Base-by-base conservation (phyloP, 805 yeast species). In the Candida ponderosae region DNA sequence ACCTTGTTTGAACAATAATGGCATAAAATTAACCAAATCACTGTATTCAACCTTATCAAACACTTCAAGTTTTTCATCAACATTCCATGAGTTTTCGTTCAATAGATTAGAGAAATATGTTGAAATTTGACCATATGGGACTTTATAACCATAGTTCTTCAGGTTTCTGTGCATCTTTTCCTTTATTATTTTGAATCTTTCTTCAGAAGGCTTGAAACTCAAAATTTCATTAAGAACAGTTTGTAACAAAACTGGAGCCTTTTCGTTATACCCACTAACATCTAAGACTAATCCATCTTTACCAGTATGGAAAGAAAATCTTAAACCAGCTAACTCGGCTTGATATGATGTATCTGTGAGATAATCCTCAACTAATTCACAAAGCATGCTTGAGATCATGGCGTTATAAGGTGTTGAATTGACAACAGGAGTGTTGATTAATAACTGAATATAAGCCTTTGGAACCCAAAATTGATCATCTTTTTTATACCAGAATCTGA, bases 401-500 rank as follows among this genome's bases (percentile, higher is more conserved):
- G 77, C 64, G 34, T 75, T 68, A 21, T 69, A 58, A 2, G 86
- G 76, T n/a, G 81, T 74, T 1, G 72, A 60, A 34, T 72, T 72
- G 0, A 82, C 66, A 11, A 71, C 65, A 1, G 95, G 94, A 31
- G 77, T 61, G 43, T 78, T 79, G 44, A 90, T 68, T 30, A 73
- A 66, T 37, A 86, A 55, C 29, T 74, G 73, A 23, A 88, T 74
- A 34, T 74, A 67, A 1, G 93, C 93, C 61, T 89, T 84, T 35
- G 97, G 98, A 15, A 85, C 83, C 66, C 82, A 76, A 54, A 90
- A 84, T 35, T 80, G 76, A 47, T 90, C 96, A 62, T 90, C 96
- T 48, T 81, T 81, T 56, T 90, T 90, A 57, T 68, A 85, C 97
- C 97, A 90, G 28, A 85, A 62, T 47, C 78, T 79, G 29, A 68